Evolutionary conservation across 306 rosid species (phyloP).

Genomic region (Corylus americana): DNA sequence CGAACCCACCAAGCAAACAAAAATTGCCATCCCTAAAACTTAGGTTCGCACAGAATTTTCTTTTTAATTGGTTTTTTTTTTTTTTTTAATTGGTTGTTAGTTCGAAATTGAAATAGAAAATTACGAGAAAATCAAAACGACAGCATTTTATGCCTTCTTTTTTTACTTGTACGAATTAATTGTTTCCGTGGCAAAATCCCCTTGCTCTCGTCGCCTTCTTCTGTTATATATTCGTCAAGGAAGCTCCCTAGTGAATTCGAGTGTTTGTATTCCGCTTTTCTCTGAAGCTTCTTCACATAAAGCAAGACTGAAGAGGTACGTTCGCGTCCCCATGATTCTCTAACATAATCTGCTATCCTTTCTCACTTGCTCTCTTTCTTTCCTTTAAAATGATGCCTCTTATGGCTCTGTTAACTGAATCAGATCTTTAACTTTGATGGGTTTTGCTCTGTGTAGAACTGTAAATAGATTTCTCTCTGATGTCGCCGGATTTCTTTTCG

Average conservation of each 20-base stretch:
- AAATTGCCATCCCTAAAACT: too few species aligned
- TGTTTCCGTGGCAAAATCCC: not conserved
- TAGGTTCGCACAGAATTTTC: too few species aligned
- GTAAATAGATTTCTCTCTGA: not conserved
- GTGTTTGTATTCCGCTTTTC: not conserved
- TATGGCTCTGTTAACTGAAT: not conserved
- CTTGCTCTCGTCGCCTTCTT: not conserved
- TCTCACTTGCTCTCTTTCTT: not conserved
- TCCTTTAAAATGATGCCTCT: not conserved
- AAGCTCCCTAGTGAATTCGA: not conserved
- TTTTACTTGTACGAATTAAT: not conserved
- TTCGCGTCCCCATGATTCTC: not conserved
- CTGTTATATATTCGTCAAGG: not conserved
- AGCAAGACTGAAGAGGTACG: not conserved
- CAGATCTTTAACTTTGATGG: constrained; percentile 12
- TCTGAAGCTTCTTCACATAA: not conserved
- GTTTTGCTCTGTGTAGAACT: not conserved
- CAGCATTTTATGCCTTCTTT: not conserved
- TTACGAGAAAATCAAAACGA: not conserved
- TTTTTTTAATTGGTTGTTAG: too few species aligned
- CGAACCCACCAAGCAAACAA: too few species aligned
- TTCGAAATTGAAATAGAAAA: not conserved
- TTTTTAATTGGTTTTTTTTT: too few species aligned
- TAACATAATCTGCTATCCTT: not conserved
- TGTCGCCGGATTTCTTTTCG: not conserved